These are phyloP conservation scores for Strigomonas galati DNA, from an alignment of 208 protist genomes.

Conservation along the genomic window DNA sequence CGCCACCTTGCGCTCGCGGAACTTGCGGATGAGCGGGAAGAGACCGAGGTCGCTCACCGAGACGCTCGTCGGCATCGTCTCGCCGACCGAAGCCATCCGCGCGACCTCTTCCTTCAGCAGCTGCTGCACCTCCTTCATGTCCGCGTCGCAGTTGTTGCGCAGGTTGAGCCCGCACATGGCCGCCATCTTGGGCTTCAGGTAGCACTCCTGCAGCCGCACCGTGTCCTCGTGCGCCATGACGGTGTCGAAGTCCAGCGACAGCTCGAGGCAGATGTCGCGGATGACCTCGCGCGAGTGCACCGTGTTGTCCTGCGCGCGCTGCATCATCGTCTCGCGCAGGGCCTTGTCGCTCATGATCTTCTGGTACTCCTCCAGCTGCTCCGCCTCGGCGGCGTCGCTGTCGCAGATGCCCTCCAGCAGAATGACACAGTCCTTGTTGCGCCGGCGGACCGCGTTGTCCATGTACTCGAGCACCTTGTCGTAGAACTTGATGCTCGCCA, in stretches of 20 bases:
- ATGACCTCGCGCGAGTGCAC: conserved; percentile 65
- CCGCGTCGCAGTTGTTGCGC: conserved; percentile 76
- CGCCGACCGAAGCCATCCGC: conserved; percentile 31
- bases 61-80: conserved; percentile 43
- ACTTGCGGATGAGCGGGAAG: conserved; percentile 61
- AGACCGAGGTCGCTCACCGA: conserved; percentile 58
- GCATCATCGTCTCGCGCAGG: conserved; percentile 54
- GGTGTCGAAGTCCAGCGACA: conserved; percentile 62
- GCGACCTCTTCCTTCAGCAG: conserved; percentile 60
- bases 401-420: conserved; percentile 90
- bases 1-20: conserved; percentile 77
- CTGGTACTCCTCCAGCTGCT: conserved; percentile 82
- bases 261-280: conserved; percentile 75
- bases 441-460: conserved; percentile 44
- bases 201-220: conserved; percentile 87
- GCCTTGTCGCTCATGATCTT: conserved; percentile 45
- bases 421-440: conserved; percentile 62
- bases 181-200: conserved; percentile 87
- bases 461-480: conserved; percentile 86
- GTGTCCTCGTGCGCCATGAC: conserved; percentile 38
- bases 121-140: conserved; percentile 79
- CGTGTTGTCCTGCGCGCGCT: conserved; percentile 76
- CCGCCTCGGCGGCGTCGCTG: conserved; percentile 52
- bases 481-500: conserved; percentile 81
- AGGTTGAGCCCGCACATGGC: conserved; percentile 66